Evolutionary conservation across 75 land plant genomes (phyloP).

Genomic region (Picea sitchensis): DNA sequence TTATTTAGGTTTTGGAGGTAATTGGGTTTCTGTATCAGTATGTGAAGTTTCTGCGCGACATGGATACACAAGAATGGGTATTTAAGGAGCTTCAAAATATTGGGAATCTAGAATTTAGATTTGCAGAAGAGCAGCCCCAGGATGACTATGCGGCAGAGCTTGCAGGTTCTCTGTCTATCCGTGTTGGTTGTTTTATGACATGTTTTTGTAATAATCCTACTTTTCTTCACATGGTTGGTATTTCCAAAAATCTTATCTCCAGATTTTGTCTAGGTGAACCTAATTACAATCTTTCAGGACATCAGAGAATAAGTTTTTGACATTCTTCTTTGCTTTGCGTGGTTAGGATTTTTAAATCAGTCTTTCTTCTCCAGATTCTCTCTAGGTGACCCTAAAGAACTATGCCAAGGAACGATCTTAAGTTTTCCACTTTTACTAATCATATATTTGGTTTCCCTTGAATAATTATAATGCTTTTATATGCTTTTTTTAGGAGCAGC

Average conservation of each 20-base stretch:
- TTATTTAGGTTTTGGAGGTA: conserved; percentile 66
- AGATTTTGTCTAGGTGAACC: not conserved
- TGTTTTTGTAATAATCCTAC: not conserved
- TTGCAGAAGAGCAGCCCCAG: conserved; percentile 91
- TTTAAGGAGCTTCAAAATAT: conserved; percentile 91
- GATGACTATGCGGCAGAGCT: conserved; percentile 89
- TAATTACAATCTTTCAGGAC: not conserved
- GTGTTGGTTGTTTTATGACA: not conserved
- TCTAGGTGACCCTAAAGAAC: not conserved
- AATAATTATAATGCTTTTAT: too few species aligned
- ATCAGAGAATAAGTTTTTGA: not conserved
- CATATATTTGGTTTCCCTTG: not conserved
- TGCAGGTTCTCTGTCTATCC: conserved; percentile 50
- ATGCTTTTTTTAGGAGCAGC: too few species aligned
- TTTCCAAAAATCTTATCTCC: not conserved
- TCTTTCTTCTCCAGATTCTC: not conserved
- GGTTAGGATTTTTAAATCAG: not conserved
- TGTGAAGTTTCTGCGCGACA: conserved; percentile 64
- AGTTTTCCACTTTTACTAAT: not conserved
- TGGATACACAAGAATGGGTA: conserved; percentile 87
- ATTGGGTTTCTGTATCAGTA: conserved; percentile 79
- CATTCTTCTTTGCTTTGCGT: not conserved
- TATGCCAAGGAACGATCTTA: not conserved
- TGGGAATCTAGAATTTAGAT: conserved; percentile 84
- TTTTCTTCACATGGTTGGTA: not conserved